Conservation (phyloP, 208 protist genomes). For the Zelonia costaricensis region DNA sequence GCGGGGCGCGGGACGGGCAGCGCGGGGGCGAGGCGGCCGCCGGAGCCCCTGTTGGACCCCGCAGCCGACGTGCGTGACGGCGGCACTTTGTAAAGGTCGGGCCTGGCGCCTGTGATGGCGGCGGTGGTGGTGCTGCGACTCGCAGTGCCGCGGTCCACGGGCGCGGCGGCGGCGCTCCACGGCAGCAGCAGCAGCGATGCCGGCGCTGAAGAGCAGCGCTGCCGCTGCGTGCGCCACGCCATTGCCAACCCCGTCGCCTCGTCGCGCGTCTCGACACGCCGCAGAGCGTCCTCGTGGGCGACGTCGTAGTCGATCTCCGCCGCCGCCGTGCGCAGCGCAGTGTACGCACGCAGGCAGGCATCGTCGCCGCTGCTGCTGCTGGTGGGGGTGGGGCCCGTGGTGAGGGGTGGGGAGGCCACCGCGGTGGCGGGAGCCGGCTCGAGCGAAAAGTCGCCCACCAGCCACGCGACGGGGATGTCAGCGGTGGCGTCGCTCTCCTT, state of each 20-base stretch:
- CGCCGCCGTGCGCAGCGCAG: slow-evolving; percentile 17
- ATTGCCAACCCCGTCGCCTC: slow-evolving; percentile 24
- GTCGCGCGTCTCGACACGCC: slow-evolving; percentile 23
- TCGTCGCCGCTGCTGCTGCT: not conserved
- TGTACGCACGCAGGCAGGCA: slow-evolving; percentile 2
- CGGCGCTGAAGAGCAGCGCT: too few relatives aligned
- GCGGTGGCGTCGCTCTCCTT: not conserved
- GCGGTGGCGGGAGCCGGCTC: not conserved
- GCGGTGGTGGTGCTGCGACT: not conserved
- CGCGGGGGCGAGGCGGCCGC: slow-evolving; percentile 1
- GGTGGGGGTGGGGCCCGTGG: too few relatives aligned
- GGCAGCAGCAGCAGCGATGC: not conserved
- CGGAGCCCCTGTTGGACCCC: not conserved
- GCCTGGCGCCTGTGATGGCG: not conserved
- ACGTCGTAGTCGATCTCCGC: slow-evolving; percentile 30
- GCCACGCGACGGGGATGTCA: slow-evolving; percentile 19
- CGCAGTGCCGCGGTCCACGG: not conserved
- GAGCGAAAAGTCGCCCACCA: slow-evolving; percentile 17
- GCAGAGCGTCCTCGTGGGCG: slow-evolving; percentile 20
- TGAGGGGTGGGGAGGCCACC: not conserved
- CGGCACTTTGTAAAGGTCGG: not conserved
- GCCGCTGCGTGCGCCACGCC: slow-evolving; percentile 14
- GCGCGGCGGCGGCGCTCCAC: not conserved
- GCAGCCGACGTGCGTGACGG: not conserved
- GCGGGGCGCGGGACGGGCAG: not conserved